These are phyloP conservation scores for Sanghuangporus sanghuang DNA, from an alignment of 1,284 basidiomycete species.

Conservation along the genomic window DNA sequence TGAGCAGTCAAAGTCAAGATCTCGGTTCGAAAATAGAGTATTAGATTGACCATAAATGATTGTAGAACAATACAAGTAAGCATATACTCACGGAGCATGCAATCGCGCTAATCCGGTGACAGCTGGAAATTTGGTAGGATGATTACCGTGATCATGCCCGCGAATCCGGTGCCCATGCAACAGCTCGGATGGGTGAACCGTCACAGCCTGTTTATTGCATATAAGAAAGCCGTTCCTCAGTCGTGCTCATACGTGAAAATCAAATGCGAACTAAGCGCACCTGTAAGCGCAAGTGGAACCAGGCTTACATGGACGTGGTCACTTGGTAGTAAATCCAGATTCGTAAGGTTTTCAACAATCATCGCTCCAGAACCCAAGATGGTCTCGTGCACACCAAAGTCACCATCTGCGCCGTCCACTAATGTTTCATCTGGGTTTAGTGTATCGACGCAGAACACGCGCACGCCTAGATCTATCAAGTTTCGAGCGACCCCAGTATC, in stretches of 20 bases:
- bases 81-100: conserved; percentile 2
- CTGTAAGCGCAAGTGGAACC: conserved; percentile 47
- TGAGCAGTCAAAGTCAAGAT: too few species aligned
- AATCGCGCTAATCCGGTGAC: too few species aligned
- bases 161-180: conserved; percentile 35
- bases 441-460: conserved; percentile 54
- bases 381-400: conserved; percentile 49
- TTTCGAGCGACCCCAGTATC: conserved; percentile 43
- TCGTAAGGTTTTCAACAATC: conserved; percentile 66
- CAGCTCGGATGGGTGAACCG: conserved; percentile 62
- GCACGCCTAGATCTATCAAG: conserved; percentile 45
- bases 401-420: conserved; percentile 29
- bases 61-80: too few species aligned
- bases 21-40: too few species aligned
- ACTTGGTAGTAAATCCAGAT: conserved; percentile 37
- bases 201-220: conserved; percentile 39
- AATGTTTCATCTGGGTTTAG: conserved; percentile 63
- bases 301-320: conserved; percentile 43
- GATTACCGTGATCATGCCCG: neutral
- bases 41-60: too few species aligned
- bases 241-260: neutral
- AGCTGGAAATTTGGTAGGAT: too few species aligned
- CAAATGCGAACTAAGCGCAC: neutral
- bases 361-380: conserved; percentile 52
- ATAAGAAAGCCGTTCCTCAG: neutral